Evolutionary conservation across 2,329 filamentous ascomycete species (phyloP), one percentile per base, ranked within the genome.

Genomic region (Trichoderma sp.): DNA sequence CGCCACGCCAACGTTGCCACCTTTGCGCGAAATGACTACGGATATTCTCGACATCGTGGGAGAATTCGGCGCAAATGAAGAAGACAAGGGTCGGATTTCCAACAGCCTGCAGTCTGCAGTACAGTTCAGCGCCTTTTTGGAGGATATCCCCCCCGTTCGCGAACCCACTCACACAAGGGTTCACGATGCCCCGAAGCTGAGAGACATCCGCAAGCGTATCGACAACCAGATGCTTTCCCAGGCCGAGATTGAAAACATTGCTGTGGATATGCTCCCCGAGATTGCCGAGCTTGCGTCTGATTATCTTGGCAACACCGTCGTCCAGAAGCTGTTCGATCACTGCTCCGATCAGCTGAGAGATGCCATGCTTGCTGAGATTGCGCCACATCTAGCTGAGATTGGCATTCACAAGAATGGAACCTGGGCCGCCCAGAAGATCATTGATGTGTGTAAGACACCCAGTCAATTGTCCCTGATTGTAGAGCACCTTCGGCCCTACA

Each of bases 351-450:
- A 89, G 52, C 89, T 95, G 52, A 94, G 96, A 75, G 94, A 97
- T 79, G 90, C 91, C 68, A 98, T 99, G 96, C 84, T 99, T 69
- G 81, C 84, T 16, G 89, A 94, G 76, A 97, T 99, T 75, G 89
- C 92, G 3, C 94, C 95, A 69, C 94, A 97, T 77, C 87, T 98
- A 78, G 94, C 95, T 30, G 94, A 98, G 81, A 97, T 98, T 80
- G 96, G 96, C 75, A 90, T 97, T 8, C 96, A 99, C 86, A 99
- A 99, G 87, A 99, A 99, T 76, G 96, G 96, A 71, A 99, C 96
- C 1, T 99, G 96, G 96, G 96, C 96, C 66, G 96, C 96, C 1
- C 96, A 99, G 81, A 99, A 98, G 86, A 98, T 99, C 76, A 98
- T 99, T 74, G 95, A 98, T 76, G 93, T 97, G 7, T 95, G 94